Conservation (phyloP, 2,329 filamentous ascomycete species). For the Ilyonectria destructans region DNA sequence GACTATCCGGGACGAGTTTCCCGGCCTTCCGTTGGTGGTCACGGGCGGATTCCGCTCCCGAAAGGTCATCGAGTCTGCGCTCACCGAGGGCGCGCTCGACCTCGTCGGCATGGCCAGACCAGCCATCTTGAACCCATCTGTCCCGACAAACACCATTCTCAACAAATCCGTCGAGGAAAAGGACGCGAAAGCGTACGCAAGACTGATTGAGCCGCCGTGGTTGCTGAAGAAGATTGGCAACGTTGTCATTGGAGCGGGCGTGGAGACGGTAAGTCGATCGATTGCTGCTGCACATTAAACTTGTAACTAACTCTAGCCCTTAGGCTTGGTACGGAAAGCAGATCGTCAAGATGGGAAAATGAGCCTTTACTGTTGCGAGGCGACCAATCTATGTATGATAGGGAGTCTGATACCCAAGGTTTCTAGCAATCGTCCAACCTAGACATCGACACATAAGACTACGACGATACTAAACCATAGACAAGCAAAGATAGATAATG, state of each 20-base stretch:
- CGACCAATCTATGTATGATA: too few relatives aligned
- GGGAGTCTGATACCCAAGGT: too few relatives aligned
- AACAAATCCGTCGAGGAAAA: background rate
- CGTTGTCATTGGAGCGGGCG: slow-evolving; percentile 1
- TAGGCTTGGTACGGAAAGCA: slow-evolving; percentile 10
- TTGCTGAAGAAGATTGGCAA: slow-evolving; percentile 1
- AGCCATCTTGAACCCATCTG: background rate
- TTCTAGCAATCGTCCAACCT: too few relatives aligned
- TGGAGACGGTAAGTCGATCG: background rate
- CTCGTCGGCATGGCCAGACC: slow-evolving; percentile 9
- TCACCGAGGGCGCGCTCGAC: background rate
- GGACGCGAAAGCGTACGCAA: slow-evolving; percentile 10
- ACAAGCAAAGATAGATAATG: too few relatives aligned
- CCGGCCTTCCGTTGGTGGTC: slow-evolving; percentile 2
- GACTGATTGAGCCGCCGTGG: slow-evolving; percentile 5
- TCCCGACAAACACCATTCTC: slow-evolving; percentile 3
- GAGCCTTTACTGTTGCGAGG: background rate
- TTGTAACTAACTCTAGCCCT: background rate
- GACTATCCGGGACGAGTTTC: background rate
- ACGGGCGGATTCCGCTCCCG: slow-evolving; percentile 9
- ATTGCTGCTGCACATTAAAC: background rate
- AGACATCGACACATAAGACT: too few relatives aligned
- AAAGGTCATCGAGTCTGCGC: slow-evolving; percentile 1
- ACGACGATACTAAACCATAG: too few relatives aligned
- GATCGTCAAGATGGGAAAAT: slow-evolving; percentile 7